Evolutionary conservation across 2,329 filamentous ascomycete genomes (phyloP), one percentile per base, ranked within the genome.

Genomic region (Periconia sp.): DNA sequence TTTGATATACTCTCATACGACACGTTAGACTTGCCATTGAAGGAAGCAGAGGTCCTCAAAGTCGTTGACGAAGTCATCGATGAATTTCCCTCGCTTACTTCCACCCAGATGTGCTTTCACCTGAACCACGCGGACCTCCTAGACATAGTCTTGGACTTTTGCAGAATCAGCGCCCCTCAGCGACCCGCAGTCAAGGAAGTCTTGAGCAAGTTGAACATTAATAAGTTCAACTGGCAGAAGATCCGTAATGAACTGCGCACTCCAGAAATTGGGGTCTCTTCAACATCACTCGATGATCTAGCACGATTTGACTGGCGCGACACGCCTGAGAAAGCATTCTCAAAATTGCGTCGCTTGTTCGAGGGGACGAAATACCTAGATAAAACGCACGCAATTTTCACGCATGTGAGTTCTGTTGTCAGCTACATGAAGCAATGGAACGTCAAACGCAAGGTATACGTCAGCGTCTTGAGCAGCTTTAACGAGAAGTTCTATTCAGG

Each of bases 1-100:
- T 99, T 97, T 66, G 94, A 99, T 70, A 91, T 99, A 46, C 81
- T 96, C n/a, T 92, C 91, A 1, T 81, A 83, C 31, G 86, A 92
- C 56, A 86, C 87, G 1, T 72, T 91, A 4, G 91, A 97, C 60
- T 76, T 95, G 32, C 87, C 91, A 1, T 70, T 96, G 42, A 95
- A 95, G 61, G 94, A 99, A 69, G 92, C 92, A 0, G 92, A 97
- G 69, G 86, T 91, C 0, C 82, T 99, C 56, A 97, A 96, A 59
- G 92, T 97, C 2, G 75, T 97, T 16, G 94, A 99, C 64, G 94
- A 99, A 65, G 87, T 96, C 28, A 81, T 95, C 12, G 79, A 85
- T 35, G 81, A 86, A 4, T 92, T 97, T 51, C 92, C 92, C 0
- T 84, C 86, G 2, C 76, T 95, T 10, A 79, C 82, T 8, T 78